Base-by-base conservation (phyloP, 495 filamentous ascomycete species). In the Xylaria acuta region DNA sequence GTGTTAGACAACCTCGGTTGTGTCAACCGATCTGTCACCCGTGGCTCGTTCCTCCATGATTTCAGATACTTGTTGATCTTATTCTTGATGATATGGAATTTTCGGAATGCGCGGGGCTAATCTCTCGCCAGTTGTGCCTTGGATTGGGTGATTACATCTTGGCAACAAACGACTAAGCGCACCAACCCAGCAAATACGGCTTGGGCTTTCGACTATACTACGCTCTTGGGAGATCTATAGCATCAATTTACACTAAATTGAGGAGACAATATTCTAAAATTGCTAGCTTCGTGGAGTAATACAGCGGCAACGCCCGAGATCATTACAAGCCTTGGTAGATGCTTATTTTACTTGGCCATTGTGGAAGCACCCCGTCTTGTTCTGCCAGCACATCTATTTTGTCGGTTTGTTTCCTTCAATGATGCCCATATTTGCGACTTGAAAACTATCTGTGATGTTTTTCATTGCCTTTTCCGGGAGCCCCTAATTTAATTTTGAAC, bases 1-100 rank as follows among this genome's bases (percentile, higher is more conserved):
- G 27, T 41, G 7, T 30, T 56, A 41, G 36, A 34, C 49, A 67
- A 30, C n/a, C 11, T 56, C 36, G 49, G 14, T 27, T 56, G 7
- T 12, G 9, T 5, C 45, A 30, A 11, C 47, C n/a, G 47, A 54
- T 67, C 47, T 40, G 36, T 22, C 41, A 47, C 38, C 63, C 41
- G 49, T 64, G 63, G 7, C n/a, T 34, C 6, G n/a, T 49, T 67
- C 43, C 1, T 67, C 65, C 65, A 41, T 67, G 65, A 67, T 67
- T 67, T 41, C 65, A 67, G 49, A 41, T 67, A 67, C 20, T 56
- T 41, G 49, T 41, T 56, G 65, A 67, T 54, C 27, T 51, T 22
- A 40, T 67, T 30, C n/a, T 56, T 30, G 22, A 54, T 43, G 65
- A 56, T 67, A 41, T 67, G 65, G 65, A 56, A 67, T 67, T 67